Conservation (phyloP, 495 filamentous ascomycete species). For the Hypoxylon trugodes region DNA sequence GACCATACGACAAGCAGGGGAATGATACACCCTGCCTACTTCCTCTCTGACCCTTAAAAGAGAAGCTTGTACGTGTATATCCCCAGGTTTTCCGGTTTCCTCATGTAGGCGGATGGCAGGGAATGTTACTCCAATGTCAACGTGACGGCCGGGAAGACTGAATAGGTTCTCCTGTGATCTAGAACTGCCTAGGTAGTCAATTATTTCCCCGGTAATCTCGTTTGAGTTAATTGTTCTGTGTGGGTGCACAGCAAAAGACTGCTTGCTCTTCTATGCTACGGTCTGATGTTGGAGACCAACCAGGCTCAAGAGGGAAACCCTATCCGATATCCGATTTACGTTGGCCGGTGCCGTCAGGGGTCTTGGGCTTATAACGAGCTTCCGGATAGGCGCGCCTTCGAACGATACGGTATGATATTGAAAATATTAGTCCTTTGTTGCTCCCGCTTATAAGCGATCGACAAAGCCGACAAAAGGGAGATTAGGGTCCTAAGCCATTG, state of each 20-base stretch:
- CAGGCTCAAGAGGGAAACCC: slow-evolving; percentile 34
- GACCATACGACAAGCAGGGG: slow-evolving; percentile 31
- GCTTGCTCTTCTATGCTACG: slow-evolving; percentile 23
- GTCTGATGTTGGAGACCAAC: slow-evolving; percentile 28
- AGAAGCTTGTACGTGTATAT: slow-evolving; percentile 15
- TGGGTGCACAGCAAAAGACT: slow-evolving; percentile 29
- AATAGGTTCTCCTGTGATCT: slow-evolving; percentile 31
- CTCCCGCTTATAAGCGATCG: slow-evolving; percentile 26
- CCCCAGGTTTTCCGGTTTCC: slow-evolving; percentile 38
- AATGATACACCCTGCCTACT: slow-evolving; percentile 11
- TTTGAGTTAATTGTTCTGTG: slow-evolving; percentile 36
- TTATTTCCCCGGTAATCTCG: slow-evolving; percentile 39
- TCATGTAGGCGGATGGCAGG: slow-evolving; percentile 16
- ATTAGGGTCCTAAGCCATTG: slow-evolving; percentile 4
- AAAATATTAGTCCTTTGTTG: slow-evolving; percentile 6
- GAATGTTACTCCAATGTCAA: slow-evolving; percentile 25
- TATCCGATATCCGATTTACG: slow-evolving; percentile 29
- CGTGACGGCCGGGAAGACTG: slow-evolving; percentile 35
- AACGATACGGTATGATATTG: slow-evolving; percentile 6
- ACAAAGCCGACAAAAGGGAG: not conserved
- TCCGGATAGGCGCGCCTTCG: slow-evolving; percentile 21
- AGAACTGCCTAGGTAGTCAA: slow-evolving; percentile 33
- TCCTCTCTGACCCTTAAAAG: slow-evolving; percentile 10
- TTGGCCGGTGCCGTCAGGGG: slow-evolving; percentile 12
- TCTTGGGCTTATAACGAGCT: slow-evolving; percentile 13